phyloP scores from a whole-genome alignment of 805 yeast species.

The Monosporozyma aerobia region DNA sequence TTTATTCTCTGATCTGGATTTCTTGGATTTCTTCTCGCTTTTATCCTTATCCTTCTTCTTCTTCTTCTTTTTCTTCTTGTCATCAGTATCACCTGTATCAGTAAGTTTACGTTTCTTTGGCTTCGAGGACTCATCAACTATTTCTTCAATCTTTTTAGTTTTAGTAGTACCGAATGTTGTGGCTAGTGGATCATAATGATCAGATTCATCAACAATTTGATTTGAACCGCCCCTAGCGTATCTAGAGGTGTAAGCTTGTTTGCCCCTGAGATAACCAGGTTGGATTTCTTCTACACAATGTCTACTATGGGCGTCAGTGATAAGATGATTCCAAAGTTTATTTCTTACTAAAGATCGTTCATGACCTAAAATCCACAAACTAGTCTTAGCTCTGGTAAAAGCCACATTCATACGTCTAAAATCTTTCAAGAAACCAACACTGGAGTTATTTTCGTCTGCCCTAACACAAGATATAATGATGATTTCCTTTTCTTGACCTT shows the following conservation, averaged over 20 bases:
- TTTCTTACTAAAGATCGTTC: slow-evolving; percentile 54
- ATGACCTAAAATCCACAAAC: slow-evolving; percentile 89
- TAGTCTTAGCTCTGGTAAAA: slow-evolving; percentile 82
- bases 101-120: not conserved
- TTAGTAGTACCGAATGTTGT: not conserved
- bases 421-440: slow-evolving; percentile 86
- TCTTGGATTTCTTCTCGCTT: slow-evolving; percentile 4
- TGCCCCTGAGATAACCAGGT: slow-evolving; percentile 19
- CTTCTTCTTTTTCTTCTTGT: slow-evolving; percentile 1
- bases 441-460: slow-evolving; percentile 48
- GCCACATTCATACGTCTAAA: slow-evolving; percentile 96
- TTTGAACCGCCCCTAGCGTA: not conserved
- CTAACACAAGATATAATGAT: slow-evolving; percentile 90
- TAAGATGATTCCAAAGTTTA: slow-evolving; percentile 62
- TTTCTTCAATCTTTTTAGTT: not conserved
- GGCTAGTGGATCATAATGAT: slow-evolving; percentile 2
- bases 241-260: not conserved
- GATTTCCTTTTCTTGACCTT: slow-evolving; percentile 94
- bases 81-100: not conserved
- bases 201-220: slow-evolving; percentile 2
- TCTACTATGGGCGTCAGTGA: slow-evolving; percentile 55
- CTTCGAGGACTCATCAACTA: not conserved
- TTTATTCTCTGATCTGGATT: slow-evolving; percentile 3
- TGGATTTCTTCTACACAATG: slow-evolving; percentile 21
- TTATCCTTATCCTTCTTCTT: slow-evolving; percentile 3